phyloP scores from a whole-genome alignment of 176 grass and related monocot genomes.

The Canna indica region DNA sequence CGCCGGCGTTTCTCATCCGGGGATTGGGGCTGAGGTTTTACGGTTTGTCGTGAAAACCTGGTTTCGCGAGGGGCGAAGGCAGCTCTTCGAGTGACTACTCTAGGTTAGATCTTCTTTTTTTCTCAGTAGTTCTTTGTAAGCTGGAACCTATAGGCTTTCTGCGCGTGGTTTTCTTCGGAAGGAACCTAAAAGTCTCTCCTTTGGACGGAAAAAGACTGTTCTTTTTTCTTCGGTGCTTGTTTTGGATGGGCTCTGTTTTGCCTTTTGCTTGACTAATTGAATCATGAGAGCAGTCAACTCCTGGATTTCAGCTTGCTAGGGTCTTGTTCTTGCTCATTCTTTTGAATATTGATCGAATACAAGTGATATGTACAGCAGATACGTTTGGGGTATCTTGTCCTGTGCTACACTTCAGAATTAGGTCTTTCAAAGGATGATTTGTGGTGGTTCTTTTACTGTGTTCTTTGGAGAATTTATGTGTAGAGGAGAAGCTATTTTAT shows the following conservation, averaged over 20 bases:
- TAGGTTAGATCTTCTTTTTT: not conserved
- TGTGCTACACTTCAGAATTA: not conserved
- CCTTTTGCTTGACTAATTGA: not conserved
- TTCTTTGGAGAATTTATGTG: not conserved
- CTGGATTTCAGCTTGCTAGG: not conserved
- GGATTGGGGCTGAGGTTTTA: not conserved
- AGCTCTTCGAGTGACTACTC: not conserved
- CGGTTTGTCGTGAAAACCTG: not conserved
- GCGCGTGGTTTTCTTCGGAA: not conserved
- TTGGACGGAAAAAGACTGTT: not conserved
- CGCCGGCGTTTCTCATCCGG: not conserved
- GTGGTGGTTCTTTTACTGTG: not conserved
- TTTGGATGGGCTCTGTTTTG: not conserved
- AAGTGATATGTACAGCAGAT: not conserved
- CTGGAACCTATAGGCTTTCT: not conserved
- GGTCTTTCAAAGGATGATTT: not conserved
- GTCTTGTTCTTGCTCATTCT: not conserved
- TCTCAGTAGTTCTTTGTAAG: not conserved
- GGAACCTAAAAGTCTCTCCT: not conserved
- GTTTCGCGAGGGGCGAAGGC: not conserved
- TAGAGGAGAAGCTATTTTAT: too few relatives aligned
- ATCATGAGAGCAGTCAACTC: not conserved
- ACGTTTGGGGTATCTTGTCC: not conserved
- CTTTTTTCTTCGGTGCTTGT: not conserved
- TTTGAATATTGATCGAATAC: not conserved